Evolutionary conservation across 129 eudicot species (phyloP), one percentile per base, ranked within the genome.

Genomic region (Chrysanthemum lavandulifolium): DNA sequence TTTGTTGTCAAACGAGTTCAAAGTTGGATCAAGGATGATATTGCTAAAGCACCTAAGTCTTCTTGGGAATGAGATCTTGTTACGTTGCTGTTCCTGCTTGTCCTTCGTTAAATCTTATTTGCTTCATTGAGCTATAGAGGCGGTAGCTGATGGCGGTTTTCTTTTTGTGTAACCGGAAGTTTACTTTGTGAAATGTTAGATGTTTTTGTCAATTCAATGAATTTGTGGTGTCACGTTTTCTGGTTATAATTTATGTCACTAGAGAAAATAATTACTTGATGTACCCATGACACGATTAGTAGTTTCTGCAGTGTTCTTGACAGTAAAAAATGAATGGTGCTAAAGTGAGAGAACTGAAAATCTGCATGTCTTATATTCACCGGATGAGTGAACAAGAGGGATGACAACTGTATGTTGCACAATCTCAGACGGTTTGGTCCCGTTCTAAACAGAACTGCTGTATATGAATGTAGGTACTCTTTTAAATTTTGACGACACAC

Each of bases 1-100:
- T 73, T 85, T 66, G 79, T 92, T 52, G 71, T 87, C 50, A 80
- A 83, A 54, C 86, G 71, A 53, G 83, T 92, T 68, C 82, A 75
- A 69, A 64, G 65, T 43, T 68, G 72, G 82, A 85, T 89, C 75
- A 79, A 77, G 77, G 56, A 18, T 33, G 98, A 92, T 82, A 82
- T 80, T 31, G 85, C 81, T 58, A 68, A 68, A 59, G 89, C 80
- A 54, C 48, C 68, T 15, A 79, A 69, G 84, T 83, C 85, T 72
- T 77, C 83, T 10, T 83, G 88, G 90, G 91, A 76, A 67, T 68
- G 82, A 75, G 40, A 61, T 11, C 48, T 33, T 50, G 48, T 52
- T 78, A 27, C 14, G 3, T 11, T 68, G 69, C 16, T 53, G 56
- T 51, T 40, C 47, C 47, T 40, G 47, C 47, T 40, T 48, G 45